These are phyloP conservation scores for Penicillium sumatraense DNA, from an alignment of 2,329 filamentous ascomycete species.

Conservation along the genomic window DNA sequence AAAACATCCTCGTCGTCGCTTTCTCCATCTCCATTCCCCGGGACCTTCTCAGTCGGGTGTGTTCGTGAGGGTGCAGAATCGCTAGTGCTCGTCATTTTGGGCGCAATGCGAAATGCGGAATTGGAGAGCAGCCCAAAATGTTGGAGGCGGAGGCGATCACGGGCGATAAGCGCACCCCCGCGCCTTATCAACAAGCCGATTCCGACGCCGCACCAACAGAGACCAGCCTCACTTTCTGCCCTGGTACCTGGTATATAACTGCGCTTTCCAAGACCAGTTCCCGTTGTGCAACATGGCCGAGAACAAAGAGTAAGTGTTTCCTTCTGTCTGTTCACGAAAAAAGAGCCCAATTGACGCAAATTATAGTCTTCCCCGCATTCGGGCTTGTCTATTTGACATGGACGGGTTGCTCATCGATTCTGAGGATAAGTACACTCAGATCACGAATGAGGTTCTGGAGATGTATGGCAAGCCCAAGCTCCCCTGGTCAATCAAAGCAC, in stretches of 20 bases:
- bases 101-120: constrained; percentile 22
- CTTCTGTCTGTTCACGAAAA: not conserved
- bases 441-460: constrained; percentile 79
- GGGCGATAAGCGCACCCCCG: constrained; percentile 24
- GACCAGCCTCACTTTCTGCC: not conserved
- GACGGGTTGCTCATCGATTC: constrained; percentile 94
- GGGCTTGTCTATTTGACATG: constrained; percentile 98
- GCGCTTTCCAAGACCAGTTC: not conserved
- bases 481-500: constrained; percentile 95
- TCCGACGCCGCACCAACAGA: not conserved
- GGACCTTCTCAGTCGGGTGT: constrained; percentile 8
- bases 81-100: constrained; percentile 22
- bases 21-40: constrained; percentile 31
- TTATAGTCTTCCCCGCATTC: constrained; percentile 73
- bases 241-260: too few relatives aligned
- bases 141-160: constrained; percentile 15
- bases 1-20: constrained; percentile 45
- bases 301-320: constrained; percentile 6
- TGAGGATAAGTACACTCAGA: constrained; percentile 84
- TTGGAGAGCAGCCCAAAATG: not conserved
- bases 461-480: constrained; percentile 74
- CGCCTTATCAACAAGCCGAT: constrained; percentile 14
- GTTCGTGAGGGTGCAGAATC: constrained; percentile 1
- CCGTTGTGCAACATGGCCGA: constrained; percentile 13
- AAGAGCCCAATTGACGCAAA: constrained; percentile 4